These are phyloP conservation scores for Colletotrichum coccodes DNA, from an alignment of 2,329 filamentous ascomycete species.

Conservation along the genomic window DNA sequence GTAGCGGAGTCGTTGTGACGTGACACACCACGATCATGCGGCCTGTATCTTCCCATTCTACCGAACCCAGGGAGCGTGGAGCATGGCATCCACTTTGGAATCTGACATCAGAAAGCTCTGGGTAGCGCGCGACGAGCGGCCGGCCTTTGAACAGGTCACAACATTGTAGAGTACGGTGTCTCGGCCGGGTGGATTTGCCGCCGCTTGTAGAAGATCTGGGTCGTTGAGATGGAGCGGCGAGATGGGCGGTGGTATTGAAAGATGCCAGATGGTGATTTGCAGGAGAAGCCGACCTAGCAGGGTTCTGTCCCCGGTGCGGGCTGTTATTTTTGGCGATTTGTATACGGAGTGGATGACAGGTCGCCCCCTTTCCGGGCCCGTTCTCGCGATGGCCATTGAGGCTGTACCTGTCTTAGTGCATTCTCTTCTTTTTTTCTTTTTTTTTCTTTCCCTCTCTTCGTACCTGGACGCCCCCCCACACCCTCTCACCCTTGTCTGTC, in stretches of 20 bases:
- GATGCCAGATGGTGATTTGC: slow-evolving; percentile 30
- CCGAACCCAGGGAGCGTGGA: slow-evolving; percentile 15
- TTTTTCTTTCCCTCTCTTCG: slow-evolving; percentile 16
- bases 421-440: slow-evolving; percentile 8
- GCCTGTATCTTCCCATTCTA: neutral
- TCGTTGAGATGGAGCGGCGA: slow-evolving; percentile 6
- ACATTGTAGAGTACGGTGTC: neutral
- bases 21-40: neutral
- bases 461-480: slow-evolving; percentile 28
- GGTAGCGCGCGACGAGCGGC: slow-evolving; percentile 16
- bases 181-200: slow-evolving; percentile 17
- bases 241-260: slow-evolving; percentile 15
- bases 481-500: slow-evolving; percentile 1
- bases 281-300: slow-evolving; percentile 21
- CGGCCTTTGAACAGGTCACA: neutral
- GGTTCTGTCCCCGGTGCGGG: slow-evolving; percentile 19
- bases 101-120: slow-evolving; percentile 25
- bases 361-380: slow-evolving; percentile 27
- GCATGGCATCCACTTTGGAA: slow-evolving; percentile 7
- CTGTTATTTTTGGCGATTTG: slow-evolving; percentile 34
- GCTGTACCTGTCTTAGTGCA: slow-evolving; percentile 32
- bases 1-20: neutral
- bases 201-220: slow-evolving; percentile 22
- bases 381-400: slow-evolving; percentile 31
- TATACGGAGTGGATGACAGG: slow-evolving; percentile 23